A percentile compares a stretch with the other conserved stretches of the same genome.
Evolutionary conservation across 2,329 filamentous ascomycete species (phyloP).

Genomic region (Claviceps cyperi): DNA sequence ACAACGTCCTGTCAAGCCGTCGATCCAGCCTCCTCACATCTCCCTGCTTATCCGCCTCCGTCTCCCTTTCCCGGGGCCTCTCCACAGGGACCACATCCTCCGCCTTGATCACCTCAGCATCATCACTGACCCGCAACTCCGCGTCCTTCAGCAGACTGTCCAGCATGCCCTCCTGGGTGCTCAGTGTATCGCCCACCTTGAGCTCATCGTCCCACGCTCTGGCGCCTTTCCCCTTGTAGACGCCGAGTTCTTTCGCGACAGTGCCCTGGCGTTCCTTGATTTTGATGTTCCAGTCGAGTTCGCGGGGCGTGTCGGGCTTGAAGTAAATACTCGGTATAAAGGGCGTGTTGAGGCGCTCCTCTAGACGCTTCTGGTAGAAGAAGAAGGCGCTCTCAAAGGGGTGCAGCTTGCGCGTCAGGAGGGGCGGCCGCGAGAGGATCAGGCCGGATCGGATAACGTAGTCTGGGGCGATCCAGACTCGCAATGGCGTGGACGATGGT

Average conservation of each 20-base stretch:
- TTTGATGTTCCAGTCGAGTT: slow-evolving; percentile 84
- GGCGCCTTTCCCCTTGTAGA: slow-evolving; percentile 57
- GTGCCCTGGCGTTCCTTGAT: slow-evolving; percentile 57
- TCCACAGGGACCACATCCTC: slow-evolving; percentile 54
- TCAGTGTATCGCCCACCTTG: slow-evolving; percentile 55
- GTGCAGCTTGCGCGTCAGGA: slow-evolving; percentile 70
- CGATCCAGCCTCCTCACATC: slow-evolving; percentile 69
- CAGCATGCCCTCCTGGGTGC: slow-evolving; percentile 47
- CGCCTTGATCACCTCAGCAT: slow-evolving; percentile 42
- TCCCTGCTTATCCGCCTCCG: slow-evolving; percentile 63
- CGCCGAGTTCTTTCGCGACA: slow-evolving; percentile 70
- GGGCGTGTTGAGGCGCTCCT: slow-evolving; percentile 76
- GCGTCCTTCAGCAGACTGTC: slow-evolving; percentile 63
- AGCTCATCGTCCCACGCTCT: slow-evolving; percentile 87
- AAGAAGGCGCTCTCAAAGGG: slow-evolving; percentile 87
- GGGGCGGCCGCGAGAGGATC: slow-evolving; percentile 74
- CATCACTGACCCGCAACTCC: slow-evolving; percentile 45
- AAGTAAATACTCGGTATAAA: slow-evolving; percentile 92
- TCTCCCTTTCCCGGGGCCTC: slow-evolving; percentile 53
- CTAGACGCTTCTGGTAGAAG: slow-evolving; percentile 94
- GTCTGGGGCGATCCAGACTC: neutral
- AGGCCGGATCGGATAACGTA: slow-evolving; percentile 50
- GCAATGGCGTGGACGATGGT: slow-evolving; percentile 3
- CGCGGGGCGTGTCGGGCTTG: slow-evolving; percentile 72
- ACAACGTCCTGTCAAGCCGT: slow-evolving; percentile 66